phyloP scores from a whole-genome alignment of 2,329 filamentous ascomycete genomes.

The Penicillium sp. region DNA sequence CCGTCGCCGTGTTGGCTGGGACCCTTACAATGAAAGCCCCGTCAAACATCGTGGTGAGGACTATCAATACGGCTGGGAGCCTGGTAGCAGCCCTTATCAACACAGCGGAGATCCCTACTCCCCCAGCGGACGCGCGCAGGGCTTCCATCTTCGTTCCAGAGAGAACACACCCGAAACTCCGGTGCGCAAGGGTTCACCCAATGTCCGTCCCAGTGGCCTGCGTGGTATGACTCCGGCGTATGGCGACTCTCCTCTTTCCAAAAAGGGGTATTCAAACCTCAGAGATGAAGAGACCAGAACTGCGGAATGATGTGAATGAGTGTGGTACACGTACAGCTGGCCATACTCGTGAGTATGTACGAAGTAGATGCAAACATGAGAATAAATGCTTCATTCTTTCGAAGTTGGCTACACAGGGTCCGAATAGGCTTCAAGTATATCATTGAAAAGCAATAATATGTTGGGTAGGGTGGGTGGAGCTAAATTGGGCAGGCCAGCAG shows the following conservation, averaged over 20 bases:
- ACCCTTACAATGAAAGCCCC: slow-evolving; percentile 71
- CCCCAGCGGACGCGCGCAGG: slow-evolving; percentile 26
- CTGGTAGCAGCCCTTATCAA: slow-evolving; percentile 26
- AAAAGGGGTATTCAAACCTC: slow-evolving; percentile 26
- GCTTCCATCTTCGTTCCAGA: slow-evolving; percentile 32
- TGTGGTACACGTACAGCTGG: not conserved
- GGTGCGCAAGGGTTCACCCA: slow-evolving; percentile 21
- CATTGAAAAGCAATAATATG: too few relatives aligned
- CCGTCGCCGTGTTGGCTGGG: slow-evolving; percentile 64
- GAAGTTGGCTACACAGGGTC: not conserved
- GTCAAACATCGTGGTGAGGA: slow-evolving; percentile 67
- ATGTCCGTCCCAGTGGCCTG: slow-evolving; percentile 21
- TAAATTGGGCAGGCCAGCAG: not conserved
- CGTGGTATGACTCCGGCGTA: slow-evolving; percentile 26
- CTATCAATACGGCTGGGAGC: slow-evolving; percentile 55
- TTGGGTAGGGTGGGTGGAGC: not conserved
- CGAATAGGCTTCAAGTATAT: not conserved
- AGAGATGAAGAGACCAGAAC: slow-evolving; percentile 36
- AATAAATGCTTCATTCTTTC: too few relatives aligned
- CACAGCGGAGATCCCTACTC: slow-evolving; percentile 30
- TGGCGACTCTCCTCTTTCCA: slow-evolving; percentile 37
- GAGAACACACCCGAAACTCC: slow-evolving; percentile 37
- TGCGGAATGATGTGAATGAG: slow-evolving; percentile 4
- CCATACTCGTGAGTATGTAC: too few relatives aligned
- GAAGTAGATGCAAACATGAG: too few relatives aligned